phyloP scores from a whole-genome alignment of 129 eudicot species.

The Dittrichia graveolens region DNA sequence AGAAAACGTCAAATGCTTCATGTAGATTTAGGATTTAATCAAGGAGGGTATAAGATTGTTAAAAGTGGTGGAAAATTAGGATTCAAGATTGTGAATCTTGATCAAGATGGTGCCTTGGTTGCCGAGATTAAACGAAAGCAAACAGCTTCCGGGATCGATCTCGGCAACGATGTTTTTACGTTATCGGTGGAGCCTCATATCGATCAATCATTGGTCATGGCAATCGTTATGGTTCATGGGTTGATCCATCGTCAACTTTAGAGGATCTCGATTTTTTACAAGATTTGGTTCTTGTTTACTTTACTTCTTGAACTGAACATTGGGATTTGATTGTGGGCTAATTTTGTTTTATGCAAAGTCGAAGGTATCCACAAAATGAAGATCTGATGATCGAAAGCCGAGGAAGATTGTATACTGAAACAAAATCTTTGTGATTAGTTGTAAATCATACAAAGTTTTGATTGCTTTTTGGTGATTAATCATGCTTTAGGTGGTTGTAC shows the following conservation, averaged over 20 bases:
- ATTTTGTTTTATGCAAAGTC: slow-evolving; percentile 10
- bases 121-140: slow-evolving; percentile 62
- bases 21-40: slow-evolving; percentile 46
- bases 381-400: slow-evolving; percentile 15
- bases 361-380: slow-evolving; percentile 35
- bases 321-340: slow-evolving; percentile 35
- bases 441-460: slow-evolving; percentile 42
- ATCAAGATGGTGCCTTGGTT: slow-evolving; percentile 29
- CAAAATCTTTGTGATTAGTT: slow-evolving; percentile 30
- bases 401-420: neutral
- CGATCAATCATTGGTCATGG: slow-evolving; percentile 66
- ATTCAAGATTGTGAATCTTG: slow-evolving; percentile 50
- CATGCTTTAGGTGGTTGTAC: slow-evolving; percentile 34
- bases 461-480: slow-evolving; percentile 35
- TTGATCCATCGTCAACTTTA: slow-evolving; percentile 52
- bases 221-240: slow-evolving; percentile 59
- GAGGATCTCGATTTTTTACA: slow-evolving; percentile 9
- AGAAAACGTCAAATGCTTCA: slow-evolving; percentile 34
- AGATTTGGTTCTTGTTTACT: slow-evolving; percentile 5
- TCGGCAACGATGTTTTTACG: slow-evolving; percentile 66
- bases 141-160: slow-evolving; percentile 46
- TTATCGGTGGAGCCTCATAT: slow-evolving; percentile 52
- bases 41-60: slow-evolving; percentile 42
- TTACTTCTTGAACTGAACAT: slow-evolving; percentile 7
- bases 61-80: slow-evolving; percentile 42